Evolutionary conservation across 164 flowering plant genomes (phyloP).

Genomic region (Platanus orientalis): DNA sequence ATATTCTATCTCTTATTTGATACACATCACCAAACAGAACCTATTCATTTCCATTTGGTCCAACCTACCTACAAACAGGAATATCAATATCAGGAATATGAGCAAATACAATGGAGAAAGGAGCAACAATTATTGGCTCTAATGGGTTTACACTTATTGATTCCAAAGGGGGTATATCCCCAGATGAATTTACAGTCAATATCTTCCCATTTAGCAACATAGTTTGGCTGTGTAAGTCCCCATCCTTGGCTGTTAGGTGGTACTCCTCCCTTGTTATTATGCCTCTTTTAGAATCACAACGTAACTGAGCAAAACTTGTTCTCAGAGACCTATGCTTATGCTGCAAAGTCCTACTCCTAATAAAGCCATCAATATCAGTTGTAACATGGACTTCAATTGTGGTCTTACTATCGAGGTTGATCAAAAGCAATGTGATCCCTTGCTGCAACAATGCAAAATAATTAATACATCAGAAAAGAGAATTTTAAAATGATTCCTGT

Average conservation of each 20-base stretch:
- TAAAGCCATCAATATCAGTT: slow-evolving; percentile 14
- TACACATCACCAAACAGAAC: slow-evolving; percentile 20
- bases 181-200: slow-evolving; percentile 42
- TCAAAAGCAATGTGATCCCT: slow-evolving; percentile 62
- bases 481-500: neutral
- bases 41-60: slow-evolving; percentile 15
- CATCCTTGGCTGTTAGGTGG: slow-evolving; percentile 70
- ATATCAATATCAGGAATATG: slow-evolving; percentile 49
- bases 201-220: slow-evolving; percentile 77
- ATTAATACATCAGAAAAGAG: slow-evolving; percentile 1
- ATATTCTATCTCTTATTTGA: slow-evolving; percentile 22
- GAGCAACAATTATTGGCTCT: slow-evolving; percentile 52
- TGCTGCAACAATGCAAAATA: slow-evolving; percentile 30
- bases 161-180: slow-evolving; percentile 52
- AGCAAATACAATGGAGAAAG: slow-evolving; percentile 71
- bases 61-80: slow-evolving; percentile 53
- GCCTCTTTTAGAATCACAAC: neutral
- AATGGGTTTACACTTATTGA: slow-evolving; percentile 44
- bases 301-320: slow-evolving; percentile 11
- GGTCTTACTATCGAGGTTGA: slow-evolving; percentile 60
- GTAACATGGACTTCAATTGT: slow-evolving; percentile 37
- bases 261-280: slow-evolving; percentile 60
- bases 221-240: slow-evolving; percentile 75
- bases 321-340: slow-evolving; percentile 20
- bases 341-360: slow-evolving; percentile 2